Percentiles rank a stretch among this genome's conserved stretches.
Evolutionary conservation across 306 rosid genomes (phyloP).

Genomic region (Cucurbita ficifolia): DNA sequence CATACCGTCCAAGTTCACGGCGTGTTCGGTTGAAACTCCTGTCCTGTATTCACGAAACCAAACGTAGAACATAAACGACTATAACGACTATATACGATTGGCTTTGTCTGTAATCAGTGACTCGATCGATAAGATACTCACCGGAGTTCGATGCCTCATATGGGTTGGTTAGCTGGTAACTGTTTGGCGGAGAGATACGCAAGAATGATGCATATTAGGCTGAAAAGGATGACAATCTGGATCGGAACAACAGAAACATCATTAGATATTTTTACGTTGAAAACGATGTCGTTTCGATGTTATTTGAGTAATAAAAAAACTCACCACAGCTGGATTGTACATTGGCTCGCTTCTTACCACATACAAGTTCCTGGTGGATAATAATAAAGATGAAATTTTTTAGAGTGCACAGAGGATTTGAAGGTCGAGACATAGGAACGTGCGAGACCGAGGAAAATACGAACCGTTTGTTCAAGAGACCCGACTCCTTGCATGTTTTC

Average conservation of each 20-base stretch:
- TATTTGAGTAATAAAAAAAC: background rate
- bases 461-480: conserved; percentile 54
- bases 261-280: background rate
- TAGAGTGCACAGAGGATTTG: background rate
- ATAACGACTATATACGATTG: background rate
- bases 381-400: conserved; percentile 10
- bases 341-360: conserved; percentile 14
- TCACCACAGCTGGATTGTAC: conserved; percentile 31
- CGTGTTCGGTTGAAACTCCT: background rate
- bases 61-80: background rate
- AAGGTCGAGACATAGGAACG: background rate
- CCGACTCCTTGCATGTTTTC: conserved; percentile 70
- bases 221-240: conserved; percentile 40
- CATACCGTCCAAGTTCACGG: background rate
- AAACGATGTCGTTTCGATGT: background rate
- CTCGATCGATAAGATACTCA: background rate
- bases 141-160: background rate
- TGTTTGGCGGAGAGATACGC: conserved; percentile 34
- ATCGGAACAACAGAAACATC: conserved; percentile 6
- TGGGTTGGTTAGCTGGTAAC: background rate
- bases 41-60: background rate
- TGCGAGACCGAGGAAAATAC: background rate
- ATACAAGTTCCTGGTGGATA: conserved; percentile 34
- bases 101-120: background rate
- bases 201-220: conserved; percentile 26